These are phyloP conservation scores for Metschnikowia dekortorum DNA, from an alignment of 805 yeast species.

Conservation along the genomic window DNA sequence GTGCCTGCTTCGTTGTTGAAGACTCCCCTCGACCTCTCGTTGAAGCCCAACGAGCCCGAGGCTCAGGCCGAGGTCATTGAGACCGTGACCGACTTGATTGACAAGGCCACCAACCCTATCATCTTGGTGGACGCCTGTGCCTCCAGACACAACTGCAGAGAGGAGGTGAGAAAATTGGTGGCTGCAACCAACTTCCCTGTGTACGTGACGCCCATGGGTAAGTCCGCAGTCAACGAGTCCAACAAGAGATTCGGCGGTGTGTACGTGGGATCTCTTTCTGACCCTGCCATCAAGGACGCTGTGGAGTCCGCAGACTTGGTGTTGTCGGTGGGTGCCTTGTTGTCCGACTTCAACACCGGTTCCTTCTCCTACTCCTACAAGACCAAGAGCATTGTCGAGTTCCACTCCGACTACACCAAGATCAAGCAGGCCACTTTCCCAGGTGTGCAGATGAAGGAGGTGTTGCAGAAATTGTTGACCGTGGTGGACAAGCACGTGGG, in stretches of 20 bases:
- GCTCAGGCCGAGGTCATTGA: slow-evolving; percentile 63
- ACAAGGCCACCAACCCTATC: slow-evolving; percentile 61
- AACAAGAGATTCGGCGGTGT: slow-evolving; percentile 65
- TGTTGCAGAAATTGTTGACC: slow-evolving; percentile 22
- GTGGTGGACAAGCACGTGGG: slow-evolving; percentile 38
- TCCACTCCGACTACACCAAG: slow-evolving; percentile 73
- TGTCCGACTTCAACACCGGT: slow-evolving; percentile 89
- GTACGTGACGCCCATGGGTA: slow-evolving; percentile 89
- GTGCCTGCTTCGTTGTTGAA: slow-evolving; percentile 56
- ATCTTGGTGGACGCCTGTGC: slow-evolving; percentile 87
- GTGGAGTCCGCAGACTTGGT: slow-evolving; percentile 75
- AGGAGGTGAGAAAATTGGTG: slow-evolving; percentile 60
- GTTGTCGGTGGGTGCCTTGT: slow-evolving; percentile 73
- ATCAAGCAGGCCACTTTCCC: slow-evolving; percentile 67
- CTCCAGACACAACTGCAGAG: slow-evolving; percentile 63
- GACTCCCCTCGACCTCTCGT: slow-evolving; percentile 59
- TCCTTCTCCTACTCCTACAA: slow-evolving; percentile 73
- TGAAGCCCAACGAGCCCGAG: slow-evolving; percentile 54
- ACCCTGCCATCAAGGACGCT: slow-evolving; percentile 64
- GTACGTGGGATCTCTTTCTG: slow-evolving; percentile 77
- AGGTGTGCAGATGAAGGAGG: slow-evolving; percentile 65
- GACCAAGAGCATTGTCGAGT: slow-evolving; percentile 71
- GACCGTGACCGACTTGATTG: slow-evolving; percentile 46
- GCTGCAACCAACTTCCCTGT: slow-evolving; percentile 72
- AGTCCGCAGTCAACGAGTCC: slow-evolving; percentile 68